Conservation (phyloP, 2,329 filamentous ascomycete species). For the Chaetothyriales sp. region DNA sequence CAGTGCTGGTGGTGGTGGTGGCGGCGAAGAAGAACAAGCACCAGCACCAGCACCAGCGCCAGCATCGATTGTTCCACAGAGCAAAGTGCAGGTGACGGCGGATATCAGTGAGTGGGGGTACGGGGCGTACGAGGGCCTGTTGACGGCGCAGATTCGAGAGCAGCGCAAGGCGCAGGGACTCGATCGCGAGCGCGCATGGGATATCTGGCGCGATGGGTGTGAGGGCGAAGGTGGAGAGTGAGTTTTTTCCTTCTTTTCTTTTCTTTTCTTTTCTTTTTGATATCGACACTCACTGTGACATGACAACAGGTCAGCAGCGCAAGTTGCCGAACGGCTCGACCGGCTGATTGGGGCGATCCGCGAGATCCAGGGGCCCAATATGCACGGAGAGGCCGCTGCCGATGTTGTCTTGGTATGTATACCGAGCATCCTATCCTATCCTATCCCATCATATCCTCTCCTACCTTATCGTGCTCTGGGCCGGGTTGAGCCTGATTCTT, state of each 20-base stretch:
- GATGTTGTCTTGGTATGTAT: slow-evolving; percentile 9
- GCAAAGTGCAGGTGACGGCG: slow-evolving; percentile 25
- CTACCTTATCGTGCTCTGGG: too few species aligned
- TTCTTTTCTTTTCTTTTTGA: background rate
- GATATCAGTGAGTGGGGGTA: slow-evolving; percentile 47
- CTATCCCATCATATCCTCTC: too few species aligned
- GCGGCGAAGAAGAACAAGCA: too few species aligned
- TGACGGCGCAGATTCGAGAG: slow-evolving; percentile 35
- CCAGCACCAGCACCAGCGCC: too few species aligned
- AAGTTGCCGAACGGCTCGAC: slow-evolving; percentile 30
- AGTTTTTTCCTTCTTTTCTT: slow-evolving; percentile 26
- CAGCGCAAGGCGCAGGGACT: slow-evolving; percentile 33
- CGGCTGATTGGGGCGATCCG: slow-evolving; percentile 28
- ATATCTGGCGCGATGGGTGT: slow-evolving; percentile 46
- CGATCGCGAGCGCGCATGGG: slow-evolving; percentile 36
- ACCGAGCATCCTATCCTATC: too few species aligned
- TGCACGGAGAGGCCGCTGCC: slow-evolving; percentile 5
- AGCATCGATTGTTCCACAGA: background rate
- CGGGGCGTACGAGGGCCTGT: slow-evolving; percentile 46
- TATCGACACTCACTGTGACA: background rate
- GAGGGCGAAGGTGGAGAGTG: slow-evolving; percentile 29
- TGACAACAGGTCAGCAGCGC: slow-evolving; percentile 16
- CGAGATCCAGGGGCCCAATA: slow-evolving; percentile 22
- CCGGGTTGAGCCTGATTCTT: background rate
- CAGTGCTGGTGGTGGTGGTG: too few species aligned